Conservation (phyloP, 75 land plant species). For the Picea glauca region DNA sequence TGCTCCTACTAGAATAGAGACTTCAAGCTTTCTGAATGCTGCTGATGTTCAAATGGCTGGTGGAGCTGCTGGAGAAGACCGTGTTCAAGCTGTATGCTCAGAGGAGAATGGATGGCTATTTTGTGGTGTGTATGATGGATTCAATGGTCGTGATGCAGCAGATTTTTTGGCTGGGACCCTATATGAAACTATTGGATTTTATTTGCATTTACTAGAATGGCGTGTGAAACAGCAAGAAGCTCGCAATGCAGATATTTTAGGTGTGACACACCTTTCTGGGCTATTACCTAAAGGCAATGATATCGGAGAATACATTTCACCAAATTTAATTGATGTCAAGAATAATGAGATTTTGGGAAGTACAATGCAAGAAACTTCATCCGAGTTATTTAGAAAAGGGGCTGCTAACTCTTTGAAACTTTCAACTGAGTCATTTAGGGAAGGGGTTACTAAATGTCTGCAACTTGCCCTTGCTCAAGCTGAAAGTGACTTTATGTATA, state of each 20-base stretch:
- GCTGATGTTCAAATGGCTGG: too few relatives aligned
- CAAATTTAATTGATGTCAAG: background rate
- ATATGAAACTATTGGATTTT: slow-evolving; percentile 56
- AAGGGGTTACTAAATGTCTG: slow-evolving; percentile 49
- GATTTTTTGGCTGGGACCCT: slow-evolving; percentile 75
- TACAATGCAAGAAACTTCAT: slow-evolving; percentile 14
- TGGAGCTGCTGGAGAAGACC: too few relatives aligned
- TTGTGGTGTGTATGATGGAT: slow-evolving; percentile 83
- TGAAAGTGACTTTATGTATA: slow-evolving; percentile 65
- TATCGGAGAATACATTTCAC: background rate
- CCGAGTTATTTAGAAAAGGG: background rate
- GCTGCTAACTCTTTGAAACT: too few relatives aligned
- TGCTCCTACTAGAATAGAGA: too few relatives aligned
- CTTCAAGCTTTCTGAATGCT: too few relatives aligned
- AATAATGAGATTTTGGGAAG: background rate
- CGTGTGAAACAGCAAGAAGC: slow-evolving; percentile 17
- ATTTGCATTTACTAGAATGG: slow-evolving; percentile 38
- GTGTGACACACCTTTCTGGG: background rate
- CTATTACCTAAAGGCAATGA: background rate
- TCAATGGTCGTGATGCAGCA: slow-evolving; percentile 90
- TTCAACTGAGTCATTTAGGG: background rate
- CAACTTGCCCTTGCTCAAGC: slow-evolving; percentile 49
- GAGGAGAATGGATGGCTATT: slow-evolving; percentile 85
- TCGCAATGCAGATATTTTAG: slow-evolving; percentile 2
- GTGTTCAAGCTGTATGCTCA: slow-evolving; percentile 59